These are phyloP conservation scores for Fusarium continuum DNA, from an alignment of 2,329 filamentous ascomycete genomes.

Conservation along the genomic window DNA sequence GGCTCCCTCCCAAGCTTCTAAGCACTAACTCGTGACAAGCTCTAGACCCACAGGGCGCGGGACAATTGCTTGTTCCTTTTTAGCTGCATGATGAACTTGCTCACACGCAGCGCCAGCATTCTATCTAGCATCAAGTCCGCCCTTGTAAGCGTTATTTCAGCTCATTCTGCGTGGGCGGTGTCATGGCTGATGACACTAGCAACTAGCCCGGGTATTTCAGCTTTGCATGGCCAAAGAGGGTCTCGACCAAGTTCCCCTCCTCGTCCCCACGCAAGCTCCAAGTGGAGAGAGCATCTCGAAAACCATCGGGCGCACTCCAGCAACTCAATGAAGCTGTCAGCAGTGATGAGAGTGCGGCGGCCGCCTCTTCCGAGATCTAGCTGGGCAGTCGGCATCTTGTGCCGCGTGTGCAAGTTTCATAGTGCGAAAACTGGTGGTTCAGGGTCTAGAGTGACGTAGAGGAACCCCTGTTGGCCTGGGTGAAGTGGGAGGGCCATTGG, in stretches of 20 bases:
- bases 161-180: constrained; percentile 18
- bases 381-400: neutral
- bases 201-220: constrained; percentile 14
- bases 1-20: constrained; percentile 15
- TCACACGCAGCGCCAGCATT: neutral
- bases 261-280: constrained; percentile 7
- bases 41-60: neutral
- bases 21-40: neutral
- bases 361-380: constrained; percentile 1
- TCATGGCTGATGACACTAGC: neutral
- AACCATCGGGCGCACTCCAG: neutral
- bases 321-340: constrained; percentile 1
- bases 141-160: constrained; percentile 15
- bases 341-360: constrained; percentile 17
- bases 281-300: constrained; percentile 2
- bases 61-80: constrained; percentile 10
- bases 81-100: constrained; percentile 1
- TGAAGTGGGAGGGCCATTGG: neutral
- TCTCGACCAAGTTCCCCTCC: neutral
- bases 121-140: neutral
- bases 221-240: constrained; percentile 4
- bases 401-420: constrained; percentile 5
- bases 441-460: constrained; percentile 42
- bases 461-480: constrained; percentile 13
- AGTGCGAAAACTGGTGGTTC: constrained; percentile 20